Conservation (phyloP, 2,329 filamentous ascomycete genomes). For the Teratosphaeria destructans region DNA sequence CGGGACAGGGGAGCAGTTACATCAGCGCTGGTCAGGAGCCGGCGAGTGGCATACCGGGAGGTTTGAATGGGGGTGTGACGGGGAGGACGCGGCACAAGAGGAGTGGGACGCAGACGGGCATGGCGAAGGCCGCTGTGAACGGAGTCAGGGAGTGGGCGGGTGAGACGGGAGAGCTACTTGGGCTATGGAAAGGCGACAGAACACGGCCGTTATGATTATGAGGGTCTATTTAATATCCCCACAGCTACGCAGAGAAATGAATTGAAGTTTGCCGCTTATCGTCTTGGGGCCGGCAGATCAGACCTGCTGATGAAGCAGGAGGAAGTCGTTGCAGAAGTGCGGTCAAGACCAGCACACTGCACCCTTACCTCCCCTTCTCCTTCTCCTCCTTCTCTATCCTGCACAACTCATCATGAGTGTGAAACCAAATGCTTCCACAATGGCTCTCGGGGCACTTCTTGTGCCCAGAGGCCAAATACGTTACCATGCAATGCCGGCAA, state of each 20-base stretch:
- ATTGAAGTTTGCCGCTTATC: neutral
- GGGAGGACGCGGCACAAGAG: slow-evolving; percentile 34
- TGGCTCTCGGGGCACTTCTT: neutral
- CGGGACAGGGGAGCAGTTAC: slow-evolving; percentile 45
- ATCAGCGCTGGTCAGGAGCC: slow-evolving; percentile 34
- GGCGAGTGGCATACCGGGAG: slow-evolving; percentile 26
- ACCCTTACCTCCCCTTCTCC: too few relatives aligned
- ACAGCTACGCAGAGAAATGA: neutral
- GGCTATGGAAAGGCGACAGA: slow-evolving; percentile 50
- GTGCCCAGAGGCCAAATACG: neutral
- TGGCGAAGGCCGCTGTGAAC: slow-evolving; percentile 49
- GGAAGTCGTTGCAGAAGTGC: too few relatives aligned
- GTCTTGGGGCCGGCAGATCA: too few relatives aligned
- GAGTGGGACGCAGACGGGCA: slow-evolving; percentile 42
- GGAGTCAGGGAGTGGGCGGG: slow-evolving; percentile 56
- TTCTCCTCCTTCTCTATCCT: too few relatives aligned
- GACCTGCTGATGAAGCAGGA: too few relatives aligned
- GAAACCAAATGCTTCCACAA: too few relatives aligned
- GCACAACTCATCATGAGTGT: too few relatives aligned
- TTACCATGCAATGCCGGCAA: neutral
- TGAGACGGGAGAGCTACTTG: slow-evolving; percentile 50
- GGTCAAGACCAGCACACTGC: too few relatives aligned
- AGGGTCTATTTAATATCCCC: neutral
- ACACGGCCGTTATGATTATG: slow-evolving; percentile 33
- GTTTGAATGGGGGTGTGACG: slow-evolving; percentile 32